A percentile compares a stretch with the other conserved stretches of the same genome.
These are phyloP conservation scores for Erodium chrysanthum DNA, from an alignment of 441 rosid species.

Conservation along the genomic window DNA sequence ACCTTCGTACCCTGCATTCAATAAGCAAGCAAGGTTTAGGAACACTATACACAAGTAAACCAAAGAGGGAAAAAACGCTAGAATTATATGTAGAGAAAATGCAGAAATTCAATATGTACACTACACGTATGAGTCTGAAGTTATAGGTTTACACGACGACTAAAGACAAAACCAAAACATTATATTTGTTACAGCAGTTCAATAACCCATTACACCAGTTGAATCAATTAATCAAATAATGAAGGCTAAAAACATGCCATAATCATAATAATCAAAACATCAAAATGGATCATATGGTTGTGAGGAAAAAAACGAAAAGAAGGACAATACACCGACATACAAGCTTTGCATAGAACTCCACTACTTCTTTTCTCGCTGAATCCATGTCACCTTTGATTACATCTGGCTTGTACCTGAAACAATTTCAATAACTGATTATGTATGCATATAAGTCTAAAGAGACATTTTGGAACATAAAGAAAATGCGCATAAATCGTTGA, in stretches of 20 bases:
- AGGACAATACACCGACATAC: conserved; percentile 26
- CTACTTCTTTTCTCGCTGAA: conserved; percentile 54
- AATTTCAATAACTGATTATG: conserved; percentile 10
- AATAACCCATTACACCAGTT: neutral
- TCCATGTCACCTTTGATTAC: conserved; percentile 93
- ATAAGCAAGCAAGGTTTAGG: conserved; percentile 10
- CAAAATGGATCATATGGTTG: neutral
- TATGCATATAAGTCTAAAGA: neutral
- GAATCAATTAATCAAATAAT: neutral
- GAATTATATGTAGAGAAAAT: neutral
- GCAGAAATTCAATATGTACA: too few relatives aligned
- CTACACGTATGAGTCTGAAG: too few relatives aligned
- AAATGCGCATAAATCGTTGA: neutral
- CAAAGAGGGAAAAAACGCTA: neutral
- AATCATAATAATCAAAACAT: neutral
- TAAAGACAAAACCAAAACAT: too few relatives aligned
- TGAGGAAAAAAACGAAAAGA: neutral
- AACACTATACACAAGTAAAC: neutral
- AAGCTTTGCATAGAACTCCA: conserved; percentile 44
- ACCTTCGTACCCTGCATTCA: conserved; percentile 59
- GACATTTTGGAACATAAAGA: neutral
- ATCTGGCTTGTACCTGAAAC: conserved; percentile 68
- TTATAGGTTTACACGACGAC: too few relatives aligned
- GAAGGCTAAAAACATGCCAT: neutral
- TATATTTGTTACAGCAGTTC: neutral